phyloP scores from a whole-genome alignment of 345 rosid species.

The Brassica cretica region DNA sequence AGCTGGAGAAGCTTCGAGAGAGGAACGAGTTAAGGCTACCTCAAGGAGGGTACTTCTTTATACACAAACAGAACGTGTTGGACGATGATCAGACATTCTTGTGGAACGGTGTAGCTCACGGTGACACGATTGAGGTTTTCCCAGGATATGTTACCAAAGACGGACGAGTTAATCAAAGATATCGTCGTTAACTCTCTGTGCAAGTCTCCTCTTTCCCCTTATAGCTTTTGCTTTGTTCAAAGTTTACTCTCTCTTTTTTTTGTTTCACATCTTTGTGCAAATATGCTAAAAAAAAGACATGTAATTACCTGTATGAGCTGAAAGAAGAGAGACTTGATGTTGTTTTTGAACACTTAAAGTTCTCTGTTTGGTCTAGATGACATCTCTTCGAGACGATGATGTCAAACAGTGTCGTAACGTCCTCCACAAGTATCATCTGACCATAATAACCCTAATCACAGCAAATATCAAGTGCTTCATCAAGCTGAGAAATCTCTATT shows the following conservation, averaged over 20 bases:
- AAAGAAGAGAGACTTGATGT: neutral
- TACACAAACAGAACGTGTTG: slow-evolving; percentile 47
- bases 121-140: slow-evolving; percentile 70
- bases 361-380: neutral
- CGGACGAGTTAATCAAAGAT: neutral
- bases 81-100: slow-evolving; percentile 52
- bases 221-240: neutral
- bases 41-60: slow-evolving; percentile 61
- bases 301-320: neutral
- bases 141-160: slow-evolving; percentile 42
- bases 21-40: slow-evolving; percentile 51
- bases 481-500: neutral
- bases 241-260: neutral
- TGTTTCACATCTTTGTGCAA: neutral
- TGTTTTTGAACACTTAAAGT: neutral
- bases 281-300: slow-evolving; percentile 12
- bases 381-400: no score
- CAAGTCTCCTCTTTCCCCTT: neutral
- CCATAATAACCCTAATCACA: neutral
- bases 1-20: slow-evolving; percentile 56
- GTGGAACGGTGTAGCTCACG: slow-evolving; percentile 62
- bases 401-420: neutral
- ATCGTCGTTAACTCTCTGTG: neutral
- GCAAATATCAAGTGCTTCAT: neutral
- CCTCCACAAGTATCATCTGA: neutral